Evolutionary conservation across 208 protist genomes (phyloP), one percentile per base, ranked within the genome.

Genomic region (Blechomonas ayalai): DNA sequence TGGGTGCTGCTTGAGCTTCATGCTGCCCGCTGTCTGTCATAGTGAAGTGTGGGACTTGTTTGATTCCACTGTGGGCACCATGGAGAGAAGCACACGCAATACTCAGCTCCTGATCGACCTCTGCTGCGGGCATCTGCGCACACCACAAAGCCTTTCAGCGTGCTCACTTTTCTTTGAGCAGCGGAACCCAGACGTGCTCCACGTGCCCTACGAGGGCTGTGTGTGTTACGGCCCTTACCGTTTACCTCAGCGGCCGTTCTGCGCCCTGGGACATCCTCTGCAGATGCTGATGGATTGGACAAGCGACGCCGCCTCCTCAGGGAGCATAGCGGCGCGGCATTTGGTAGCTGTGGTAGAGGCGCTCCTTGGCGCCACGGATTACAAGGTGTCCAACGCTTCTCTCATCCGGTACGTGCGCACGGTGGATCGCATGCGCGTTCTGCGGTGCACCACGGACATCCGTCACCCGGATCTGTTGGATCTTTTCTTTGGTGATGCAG

Each of bases 21-120:
- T 88, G 29, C 51, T 88, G 23, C 59, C 59, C 16, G 52, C 54
- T 15, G 58, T 88, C 6, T 61, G 67, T 23, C 72, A 75, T 45
- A 88, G 79, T 42, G 79, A 88, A 23, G 74, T 81, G 3, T 75
- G 79, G 60, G 55, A 54, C 6, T 38, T 82, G 0, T 58, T 84
- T n/a, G 71, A 68, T 22, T 38, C 55, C 13, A 67, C 72, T 18
- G 25, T 82, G 18, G 59, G 40, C 9, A 42, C 57, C 3, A 31
- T 80, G 29, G 28, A 38, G 4, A 27, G 35, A 4, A 59, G 40
- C 4, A 37, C 39, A 26, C 44, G 46, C 29, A 27, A 65, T 18
- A 52, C 64, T 10, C 79, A 88, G 56, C 48, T 64, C 23, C 40
- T 88, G 34, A 39, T 73, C 2, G 74, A 88, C 39, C 54, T 88